Conservation (phyloP, 2,329 filamentous ascomycete genomes). For the Falciphora oryzae region DNA sequence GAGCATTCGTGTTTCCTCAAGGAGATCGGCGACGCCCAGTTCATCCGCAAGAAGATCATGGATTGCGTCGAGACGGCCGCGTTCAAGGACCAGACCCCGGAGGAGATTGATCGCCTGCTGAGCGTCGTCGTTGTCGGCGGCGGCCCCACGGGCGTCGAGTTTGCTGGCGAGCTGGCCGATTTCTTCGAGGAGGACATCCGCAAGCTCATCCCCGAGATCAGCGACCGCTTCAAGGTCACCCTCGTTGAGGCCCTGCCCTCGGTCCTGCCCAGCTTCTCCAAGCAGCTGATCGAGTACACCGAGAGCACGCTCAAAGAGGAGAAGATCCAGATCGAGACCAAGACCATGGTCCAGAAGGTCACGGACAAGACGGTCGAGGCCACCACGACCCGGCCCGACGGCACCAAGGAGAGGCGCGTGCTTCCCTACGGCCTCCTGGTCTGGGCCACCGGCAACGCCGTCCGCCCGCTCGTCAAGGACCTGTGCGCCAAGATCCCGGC, state of each 20-base stretch:
- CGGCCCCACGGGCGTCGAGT: slow-evolving; percentile 95
- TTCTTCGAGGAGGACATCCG: slow-evolving; percentile 98
- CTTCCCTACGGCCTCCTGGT: slow-evolving; percentile 95
- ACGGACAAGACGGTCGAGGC: slow-evolving; percentile 91
- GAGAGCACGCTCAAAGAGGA: slow-evolving; percentile 99
- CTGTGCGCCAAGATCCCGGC: slow-evolving; percentile 88
- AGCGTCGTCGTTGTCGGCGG: slow-evolving; percentile 97
- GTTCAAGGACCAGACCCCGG: slow-evolving; percentile 88
- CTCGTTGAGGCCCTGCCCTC: slow-evolving; percentile 96
- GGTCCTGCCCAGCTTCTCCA: slow-evolving; percentile 96
- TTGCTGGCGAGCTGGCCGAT: slow-evolving; percentile 95
- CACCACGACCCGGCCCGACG: slow-evolving; percentile 73
- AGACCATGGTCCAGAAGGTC: slow-evolving; percentile 98
- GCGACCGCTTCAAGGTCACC: slow-evolving; percentile 92
- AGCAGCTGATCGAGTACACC: slow-evolving; percentile 98
- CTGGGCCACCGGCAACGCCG: slow-evolving; percentile 95
- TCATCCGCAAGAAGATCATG: slow-evolving; percentile 98
- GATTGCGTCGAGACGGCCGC: slow-evolving; percentile 98
- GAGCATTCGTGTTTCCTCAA: slow-evolving; percentile 98
- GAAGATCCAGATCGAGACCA: slow-evolving; percentile 93
- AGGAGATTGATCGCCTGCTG: slow-evolving; percentile 88
- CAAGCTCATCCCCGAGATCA: slow-evolving; percentile 96
- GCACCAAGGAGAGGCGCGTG: slow-evolving; percentile 71
- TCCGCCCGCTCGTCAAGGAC: slow-evolving; percentile 84
- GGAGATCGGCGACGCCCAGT: slow-evolving; percentile 93